Conservation (phyloP, 192 early-diverging fungal species). For the Rhizophagus sp. region DNA sequence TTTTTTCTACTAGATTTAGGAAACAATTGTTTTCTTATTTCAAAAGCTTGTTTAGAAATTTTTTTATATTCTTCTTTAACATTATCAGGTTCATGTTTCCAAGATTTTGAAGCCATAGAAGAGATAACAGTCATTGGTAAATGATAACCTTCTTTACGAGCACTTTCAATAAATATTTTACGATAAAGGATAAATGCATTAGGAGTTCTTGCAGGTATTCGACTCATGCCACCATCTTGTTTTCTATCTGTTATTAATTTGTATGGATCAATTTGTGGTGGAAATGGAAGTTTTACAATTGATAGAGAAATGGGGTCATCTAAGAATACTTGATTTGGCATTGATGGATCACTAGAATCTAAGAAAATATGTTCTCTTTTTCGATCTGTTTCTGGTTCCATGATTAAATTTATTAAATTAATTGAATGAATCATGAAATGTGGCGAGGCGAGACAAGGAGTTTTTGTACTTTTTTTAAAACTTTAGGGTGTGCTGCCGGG, state of each 20-base stretch:
- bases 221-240: not conserved
- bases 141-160: slow-evolving; percentile 2
- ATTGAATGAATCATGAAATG: too few relatives aligned
- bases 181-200: slow-evolving; percentile 21
- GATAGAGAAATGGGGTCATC: not conserved
- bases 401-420: too few relatives aligned
- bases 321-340: not conserved
- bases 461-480: too few relatives aligned
- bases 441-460: too few relatives aligned
- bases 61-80: slow-evolving; percentile 6
- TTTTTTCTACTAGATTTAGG: not conserved
- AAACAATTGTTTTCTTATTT: not conserved
- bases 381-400: not conserved
- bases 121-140: slow-evolving; percentile 18
- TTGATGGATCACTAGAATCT: not conserved
- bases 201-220: not conserved
- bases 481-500: too few relatives aligned
- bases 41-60: not conserved
- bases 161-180: not conserved
- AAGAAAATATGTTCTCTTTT: not conserved
- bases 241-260: not conserved
- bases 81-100: not conserved
- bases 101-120: slow-evolving; percentile 4
- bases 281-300: not conserved
- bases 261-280: not conserved